These are phyloP conservation scores for Zasmidium citrigriseum DNA, from an alignment of 2,329 filamentous ascomycete species.

Conservation along the genomic window DNA sequence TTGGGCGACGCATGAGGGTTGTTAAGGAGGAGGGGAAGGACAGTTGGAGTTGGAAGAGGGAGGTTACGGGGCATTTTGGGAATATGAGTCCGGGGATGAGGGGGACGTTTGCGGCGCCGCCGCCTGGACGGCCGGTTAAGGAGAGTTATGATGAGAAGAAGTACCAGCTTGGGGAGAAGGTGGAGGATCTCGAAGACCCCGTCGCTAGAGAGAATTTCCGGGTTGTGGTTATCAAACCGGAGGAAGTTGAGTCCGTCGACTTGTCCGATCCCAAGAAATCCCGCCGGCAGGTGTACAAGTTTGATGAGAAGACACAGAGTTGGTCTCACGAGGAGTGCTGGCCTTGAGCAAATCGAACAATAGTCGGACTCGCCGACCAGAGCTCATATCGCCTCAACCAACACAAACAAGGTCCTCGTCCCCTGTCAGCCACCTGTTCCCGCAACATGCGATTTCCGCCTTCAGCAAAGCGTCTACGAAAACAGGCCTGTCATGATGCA, in stretches of 20 bases:
- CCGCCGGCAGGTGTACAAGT: constrained; percentile 68
- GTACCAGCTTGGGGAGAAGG: constrained; percentile 60
- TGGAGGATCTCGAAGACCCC: constrained; percentile 69
- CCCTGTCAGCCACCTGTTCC: neutral
- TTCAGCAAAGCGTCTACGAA: neutral
- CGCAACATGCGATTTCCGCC: neutral
- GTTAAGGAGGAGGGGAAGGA: constrained; percentile 46
- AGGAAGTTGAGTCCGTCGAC: constrained; percentile 74
- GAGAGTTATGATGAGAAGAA: constrained; percentile 47
- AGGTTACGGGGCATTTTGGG: constrained; percentile 86
- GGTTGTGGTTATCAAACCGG: constrained; percentile 81
- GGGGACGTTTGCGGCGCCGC: constrained; percentile 65
- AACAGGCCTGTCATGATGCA: too few relatives aligned
- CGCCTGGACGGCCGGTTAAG: constrained; percentile 48
- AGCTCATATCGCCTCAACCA: too few relatives aligned
- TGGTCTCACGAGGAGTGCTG: constrained; percentile 74
- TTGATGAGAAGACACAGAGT: constrained; percentile 50
- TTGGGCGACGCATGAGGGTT: constrained; percentile 65
- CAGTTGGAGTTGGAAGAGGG: constrained; percentile 75
- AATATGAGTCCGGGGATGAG: constrained; percentile 82
- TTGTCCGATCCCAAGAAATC: constrained; percentile 65
- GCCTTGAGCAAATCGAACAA: constrained; percentile 46
- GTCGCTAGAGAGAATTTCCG: constrained; percentile 76
- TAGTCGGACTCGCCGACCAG: too few relatives aligned
- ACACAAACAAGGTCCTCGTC: too few relatives aligned